Base-by-base conservation (phyloP, 2,329 filamentous ascomycete species). In the Botrytis cinerea region DNA sequence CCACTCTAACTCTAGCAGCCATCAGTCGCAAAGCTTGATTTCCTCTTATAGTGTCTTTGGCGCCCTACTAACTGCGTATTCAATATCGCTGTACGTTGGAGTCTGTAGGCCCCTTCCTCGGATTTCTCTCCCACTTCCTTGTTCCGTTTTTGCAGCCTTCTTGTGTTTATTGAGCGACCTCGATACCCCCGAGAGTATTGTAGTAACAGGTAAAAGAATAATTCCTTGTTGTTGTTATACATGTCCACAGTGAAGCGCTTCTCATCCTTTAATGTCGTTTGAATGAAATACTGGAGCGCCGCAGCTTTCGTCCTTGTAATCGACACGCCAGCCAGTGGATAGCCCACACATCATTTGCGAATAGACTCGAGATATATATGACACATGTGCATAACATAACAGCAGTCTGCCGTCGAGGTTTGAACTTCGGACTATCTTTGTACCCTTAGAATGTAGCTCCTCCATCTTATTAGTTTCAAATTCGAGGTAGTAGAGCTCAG, bases 141-240 rank as follows among this genome's bases (percentile, higher is more conserved):
- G 14, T 57, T 28, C n/a, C 51, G 1, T 57, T 6, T 28, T 28
- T 57, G n/a, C 14, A 28, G 25, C 25, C 14, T 1, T 28, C 51
- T 57, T 28, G 12, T 5, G 0, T 28, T 28, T 14, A 4, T 57
- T 57, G 16, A 38, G 0, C 16, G n/a, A 57, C n/a, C 25, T 28
- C 51, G 0, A 57, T 1, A 28, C 0, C 14, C 0, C n/a, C 12
- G 6, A 18, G 14, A n/a, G 6, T 54, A 3, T 28, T 16, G 4
- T 54, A 28, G 7, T 57, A 18, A 10, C 8, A 28, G 14, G 3
- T 4, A 9, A 57, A 28, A 0, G 14, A 18, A 7, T 1, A 0
- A 4, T n/a, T n/a, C 48, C 25, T 0, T 51, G 48, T n/a, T 2
- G 4, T 22, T 14, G n/a, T 16, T n/a, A 1, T 16, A 10, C 12